phyloP scores from a whole-genome alignment of 2,329 filamentous ascomycete species.

The Talaromyces sp. region DNA sequence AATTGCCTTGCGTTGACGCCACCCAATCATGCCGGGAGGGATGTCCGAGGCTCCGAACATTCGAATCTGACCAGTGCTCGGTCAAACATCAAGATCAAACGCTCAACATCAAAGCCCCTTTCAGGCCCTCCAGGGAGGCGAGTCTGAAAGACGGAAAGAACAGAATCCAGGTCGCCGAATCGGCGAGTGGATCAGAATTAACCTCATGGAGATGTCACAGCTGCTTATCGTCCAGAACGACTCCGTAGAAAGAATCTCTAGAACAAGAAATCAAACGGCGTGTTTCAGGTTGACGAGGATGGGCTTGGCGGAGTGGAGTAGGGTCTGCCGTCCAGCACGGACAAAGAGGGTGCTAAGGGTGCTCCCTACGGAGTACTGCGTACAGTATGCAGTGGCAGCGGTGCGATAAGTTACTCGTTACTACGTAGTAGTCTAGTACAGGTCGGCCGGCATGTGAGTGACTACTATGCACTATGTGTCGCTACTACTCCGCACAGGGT shows the following conservation, averaged over 20 bases:
- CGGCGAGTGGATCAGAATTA: not conserved
- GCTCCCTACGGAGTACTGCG: too few species aligned
- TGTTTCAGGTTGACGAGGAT: slow-evolving; percentile 8
- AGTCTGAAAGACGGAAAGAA: too few species aligned
- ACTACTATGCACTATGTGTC: too few species aligned
- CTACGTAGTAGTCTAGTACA: too few species aligned
- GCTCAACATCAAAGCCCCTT: not conserved
- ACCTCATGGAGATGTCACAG: not conserved
- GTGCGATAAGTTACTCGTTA: too few species aligned
- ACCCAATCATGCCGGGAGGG: too few species aligned
- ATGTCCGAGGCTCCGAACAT: too few species aligned
- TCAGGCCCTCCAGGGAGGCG: not conserved
- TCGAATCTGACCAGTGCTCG: too few species aligned
- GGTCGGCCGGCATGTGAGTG: too few species aligned
- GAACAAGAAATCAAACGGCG: not conserved
- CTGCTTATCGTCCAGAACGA: too few species aligned
- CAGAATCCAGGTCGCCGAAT: not conserved
- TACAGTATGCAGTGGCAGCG: not conserved
- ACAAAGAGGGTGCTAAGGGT: not conserved
- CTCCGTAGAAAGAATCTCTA: not conserved
- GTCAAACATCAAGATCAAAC: too few species aligned
- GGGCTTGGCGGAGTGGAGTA: not conserved
- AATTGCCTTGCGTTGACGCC: slow-evolving; percentile 1
- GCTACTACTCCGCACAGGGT: too few species aligned
- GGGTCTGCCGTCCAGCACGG: not conserved